These are phyloP conservation scores for Elasticomyces elasticus DNA, from an alignment of 495 filamentous ascomycete species.

Conservation along the genomic window DNA sequence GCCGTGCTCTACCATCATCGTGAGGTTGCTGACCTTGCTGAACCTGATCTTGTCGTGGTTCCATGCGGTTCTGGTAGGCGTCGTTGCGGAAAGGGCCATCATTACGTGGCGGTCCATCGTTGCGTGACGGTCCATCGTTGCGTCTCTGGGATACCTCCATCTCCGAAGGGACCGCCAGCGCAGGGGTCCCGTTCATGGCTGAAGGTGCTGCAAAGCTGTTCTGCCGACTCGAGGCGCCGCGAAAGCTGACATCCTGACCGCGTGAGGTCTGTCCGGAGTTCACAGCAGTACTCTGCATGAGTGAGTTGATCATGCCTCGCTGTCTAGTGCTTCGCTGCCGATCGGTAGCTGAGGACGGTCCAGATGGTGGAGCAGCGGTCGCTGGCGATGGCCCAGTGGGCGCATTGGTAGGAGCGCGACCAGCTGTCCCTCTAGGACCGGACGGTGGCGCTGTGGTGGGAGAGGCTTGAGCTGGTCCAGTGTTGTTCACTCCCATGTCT, in stretches of 20 bases:
- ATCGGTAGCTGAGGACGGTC: conserved; percentile 11
- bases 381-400: conserved; percentile 11
- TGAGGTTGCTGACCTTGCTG: neutral
- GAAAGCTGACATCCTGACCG: conserved; percentile 18
- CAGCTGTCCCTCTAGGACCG: conserved; percentile 9
- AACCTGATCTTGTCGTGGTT: conserved; percentile 4
- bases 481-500: neutral
- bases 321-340: conserved; percentile 8
- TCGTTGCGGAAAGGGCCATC: neutral
- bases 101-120: neutral
- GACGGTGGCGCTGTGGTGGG: conserved; percentile 11
- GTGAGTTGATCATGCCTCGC: conserved; percentile 8
- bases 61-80: too few species aligned
- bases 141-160: conserved; percentile 7
- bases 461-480: neutral
- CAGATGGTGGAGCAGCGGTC: conserved; percentile 8
- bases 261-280: neutral
- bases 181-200: neutral
- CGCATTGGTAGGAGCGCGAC: conserved; percentile 1
- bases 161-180: conserved; percentile 7
- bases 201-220: conserved; percentile 10
- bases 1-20: conserved; percentile 1
- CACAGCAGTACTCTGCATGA: neutral
- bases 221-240: conserved; percentile 14
- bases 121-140: neutral